Evolutionary conservation across 2,329 filamentous ascomycete species (phyloP), one percentile per base, ranked within the genome.

Genomic region (Aspergillus sojae): DNA sequence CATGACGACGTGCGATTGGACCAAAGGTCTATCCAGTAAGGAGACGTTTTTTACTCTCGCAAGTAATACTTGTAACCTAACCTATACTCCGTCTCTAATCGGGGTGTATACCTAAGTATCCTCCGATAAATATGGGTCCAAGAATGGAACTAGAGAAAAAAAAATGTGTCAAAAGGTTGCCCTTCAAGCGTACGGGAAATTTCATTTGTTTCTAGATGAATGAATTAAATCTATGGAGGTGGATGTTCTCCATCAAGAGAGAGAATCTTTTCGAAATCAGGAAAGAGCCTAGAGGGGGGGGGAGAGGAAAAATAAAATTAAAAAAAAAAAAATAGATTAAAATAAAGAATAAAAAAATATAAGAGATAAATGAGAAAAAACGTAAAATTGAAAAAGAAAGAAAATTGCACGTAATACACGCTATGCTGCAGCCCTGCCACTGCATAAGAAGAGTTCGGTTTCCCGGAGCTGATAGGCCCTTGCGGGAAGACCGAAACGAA

Each of bases 401-500:
- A 60, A 52, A 58, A 26, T 55, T 26, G 52, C 32, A 55, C 26
- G 52, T 55, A 55, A 55, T 55, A 36, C 52, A 55, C 52, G 12
- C 32, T 39, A 55, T 39, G 43, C 62, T 67, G 63, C 67, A 68
- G 65, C 63, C 60, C 61, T 65, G 68, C 54, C 61, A 65, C 58
- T 65, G 59, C 65, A 68, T 65, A 53, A 65, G 63, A 60, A 62
- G 53, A 34, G 45, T 58, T 57, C 39, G 41, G 48, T 53, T 69
- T 55, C 50, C 52, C 56, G 45, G 41, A 63, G 46, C 48, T 67
- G 63, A 69, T 68, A 70, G 62, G 65, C 50, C 46, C 61, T 60
- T 45, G 54, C 55, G 56, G 65, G 59, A 63, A 57, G 58, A 65
- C 63, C 63, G 55, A 61, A 67, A 64, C 59, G 68, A 67, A 67